phyloP scores from a whole-genome alignment of 257 asterid genomes.

The Solanum pinnatisectum region DNA sequence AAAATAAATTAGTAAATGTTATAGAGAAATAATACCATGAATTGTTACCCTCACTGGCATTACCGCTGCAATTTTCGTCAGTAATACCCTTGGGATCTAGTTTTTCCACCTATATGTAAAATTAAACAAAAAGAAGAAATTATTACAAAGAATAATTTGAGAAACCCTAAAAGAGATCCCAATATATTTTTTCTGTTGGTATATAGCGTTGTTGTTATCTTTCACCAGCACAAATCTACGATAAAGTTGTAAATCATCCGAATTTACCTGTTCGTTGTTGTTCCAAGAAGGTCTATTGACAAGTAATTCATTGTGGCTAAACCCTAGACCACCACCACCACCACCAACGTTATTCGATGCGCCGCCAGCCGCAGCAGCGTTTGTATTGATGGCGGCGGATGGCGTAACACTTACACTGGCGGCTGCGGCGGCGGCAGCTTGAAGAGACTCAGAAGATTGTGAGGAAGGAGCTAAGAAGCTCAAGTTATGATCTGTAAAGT shows the following conservation, averaged over 20 bases:
- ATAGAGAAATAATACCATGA: constrained; percentile 42
- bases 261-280: constrained; percentile 52
- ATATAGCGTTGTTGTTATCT: neutral
- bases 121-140: neutral
- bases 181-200: neutral
- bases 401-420: neutral
- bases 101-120: constrained; percentile 32
- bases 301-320: constrained; percentile 26
- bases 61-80: constrained; percentile 53
- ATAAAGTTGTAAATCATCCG: neutral
- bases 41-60: constrained; percentile 43
- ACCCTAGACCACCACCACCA: constrained; percentile 42
- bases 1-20: neutral
- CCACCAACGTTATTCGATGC: neutral
- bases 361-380: neutral
- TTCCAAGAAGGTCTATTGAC: constrained; percentile 56
- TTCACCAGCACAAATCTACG: neutral
- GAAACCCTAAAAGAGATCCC: neutral
- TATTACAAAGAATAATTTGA: constrained; percentile 11
- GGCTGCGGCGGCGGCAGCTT: constrained; percentile 1
- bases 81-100: constrained; percentile 43
- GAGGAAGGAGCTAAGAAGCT: constrained; percentile 42
- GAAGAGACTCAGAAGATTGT: constrained; percentile 16
- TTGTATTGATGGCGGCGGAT: neutral
- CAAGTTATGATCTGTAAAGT: constrained; percentile 55